Percentiles rank a stretch among this genome's conserved stretches.
Evolutionary conservation across 257 asterid genomes (phyloP).

Genomic region (Gentiana straminea): DNA sequence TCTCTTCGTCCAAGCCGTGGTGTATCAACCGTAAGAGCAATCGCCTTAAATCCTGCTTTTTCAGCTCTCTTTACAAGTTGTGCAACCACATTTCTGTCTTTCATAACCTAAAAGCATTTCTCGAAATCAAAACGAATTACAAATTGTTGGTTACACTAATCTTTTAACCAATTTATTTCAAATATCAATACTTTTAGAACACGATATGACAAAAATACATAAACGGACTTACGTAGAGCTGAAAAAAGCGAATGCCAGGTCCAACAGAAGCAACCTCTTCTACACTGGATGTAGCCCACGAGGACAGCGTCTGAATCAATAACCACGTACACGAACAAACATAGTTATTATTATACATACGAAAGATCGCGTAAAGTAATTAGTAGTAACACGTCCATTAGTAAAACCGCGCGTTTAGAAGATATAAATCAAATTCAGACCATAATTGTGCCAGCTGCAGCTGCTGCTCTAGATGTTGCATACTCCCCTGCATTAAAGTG

Average conservation of each 20-base stretch:
- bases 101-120: conserved; percentile 31
- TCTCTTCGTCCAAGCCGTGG: conserved; percentile 86
- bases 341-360: not conserved
- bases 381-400: not conserved
- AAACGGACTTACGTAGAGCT: conserved; percentile 60
- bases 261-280: conserved; percentile 88
- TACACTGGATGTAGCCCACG: conserved; percentile 59
- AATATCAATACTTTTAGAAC: too few species aligned
- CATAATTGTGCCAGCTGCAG: conserved; percentile 82
- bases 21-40: conserved; percentile 75
- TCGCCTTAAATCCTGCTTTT: conserved; percentile 73
- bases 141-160: too few species aligned
- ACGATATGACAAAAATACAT: not conserved
- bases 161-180: too few species aligned
- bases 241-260: conserved; percentile 69
- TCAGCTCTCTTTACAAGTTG: conserved; percentile 76
- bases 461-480: conserved; percentile 71
- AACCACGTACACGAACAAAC: conserved; percentile 10
- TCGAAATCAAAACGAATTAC: too few species aligned
- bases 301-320: conserved; percentile 51
- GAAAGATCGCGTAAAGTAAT: not conserved
- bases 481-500: conserved; percentile 51
- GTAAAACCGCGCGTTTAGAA: not conserved
- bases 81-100: conserved; percentile 47
- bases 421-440: conserved; percentile 21